Percentiles rank a stretch among this genome's conserved stretches.
These are phyloP conservation scores for Veloporphyrellus conicus DNA, from an alignment of 1,284 basidiomycete species.

Conservation along the genomic window DNA sequence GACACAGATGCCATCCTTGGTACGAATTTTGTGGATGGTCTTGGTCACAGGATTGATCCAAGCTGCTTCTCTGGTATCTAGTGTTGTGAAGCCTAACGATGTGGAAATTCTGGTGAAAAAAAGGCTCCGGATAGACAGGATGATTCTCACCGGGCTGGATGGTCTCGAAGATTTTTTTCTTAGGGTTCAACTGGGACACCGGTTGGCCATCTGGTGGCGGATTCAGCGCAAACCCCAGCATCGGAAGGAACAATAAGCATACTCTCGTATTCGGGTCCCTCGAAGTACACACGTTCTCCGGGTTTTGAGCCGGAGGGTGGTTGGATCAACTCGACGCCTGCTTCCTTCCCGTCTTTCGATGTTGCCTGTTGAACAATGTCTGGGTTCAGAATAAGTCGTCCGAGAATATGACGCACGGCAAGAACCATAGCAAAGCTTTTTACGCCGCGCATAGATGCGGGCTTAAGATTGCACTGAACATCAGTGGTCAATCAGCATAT, in stretches of 20 bases:
- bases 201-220: slow-evolving; percentile 57
- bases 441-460: slow-evolving; percentile 91
- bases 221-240: background rate
- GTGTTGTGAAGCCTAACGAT: slow-evolving; percentile 72
- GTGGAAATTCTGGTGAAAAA: slow-evolving; percentile 3
- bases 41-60: slow-evolving; percentile 88
- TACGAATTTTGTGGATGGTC: slow-evolving; percentile 77
- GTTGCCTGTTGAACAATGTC: slow-evolving; percentile 57
- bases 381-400: background rate
- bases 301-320: slow-evolving; percentile 84
- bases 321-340: slow-evolving; percentile 85
- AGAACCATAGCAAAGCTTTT: slow-evolving; percentile 97
- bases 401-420: slow-evolving; percentile 51
- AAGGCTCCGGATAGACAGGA: background rate
- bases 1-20: slow-evolving; percentile 76
- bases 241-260: slow-evolving; percentile 3
- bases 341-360: slow-evolving; percentile 83
- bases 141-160: slow-evolving; percentile 72
- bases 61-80: slow-evolving; percentile 81
- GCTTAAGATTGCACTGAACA: slow-evolving; percentile 85
- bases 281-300: slow-evolving; percentile 91
- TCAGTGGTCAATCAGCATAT: background rate
- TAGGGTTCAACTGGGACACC: slow-evolving; percentile 84
- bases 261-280: slow-evolving; percentile 81
- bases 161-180: slow-evolving; percentile 96